Base-by-base conservation (phyloP, 441 rosid genomes). In the Aquilaria agallochum region DNA sequence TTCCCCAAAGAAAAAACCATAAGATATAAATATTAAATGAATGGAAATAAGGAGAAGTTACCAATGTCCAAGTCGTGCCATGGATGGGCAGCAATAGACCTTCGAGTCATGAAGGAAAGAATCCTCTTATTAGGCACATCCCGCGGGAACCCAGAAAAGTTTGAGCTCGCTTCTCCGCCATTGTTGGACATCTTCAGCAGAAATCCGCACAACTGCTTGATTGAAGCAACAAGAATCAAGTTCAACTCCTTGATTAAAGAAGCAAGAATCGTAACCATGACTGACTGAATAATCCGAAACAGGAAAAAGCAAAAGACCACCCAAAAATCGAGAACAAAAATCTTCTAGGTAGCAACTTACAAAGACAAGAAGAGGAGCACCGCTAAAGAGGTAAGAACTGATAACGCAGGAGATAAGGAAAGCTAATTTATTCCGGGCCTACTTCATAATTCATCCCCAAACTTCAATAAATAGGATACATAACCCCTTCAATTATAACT, bases 1-100 rank as follows among this genome's bases (percentile, higher is more conserved):
- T 20, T 20, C 27, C 27, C 27, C 27, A 20, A 20, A 20, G 27
- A 20, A 20, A 20, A 20, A 20, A 20, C 27, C 27, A 20, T 20
- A 20, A 20, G 27, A 20, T 20, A 20, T 20, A 20, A 20, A 20
- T 20, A 20, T 20, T 20, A 20, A 20, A 20, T 20, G 27, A 20
- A 20, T 20, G 27, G 27, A 20, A 20, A 20, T 20, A 14, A 27
- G 1, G 20, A 8, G 59, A 59, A 60, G 10, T 5, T 76, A 91
- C 97, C 99, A 60, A 92, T 89, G 72, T 89, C 90, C 70, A 92
- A 70, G 72, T 89, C 92, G 68, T 95, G 97, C 99, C 97, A 95
- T 31, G 99, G 97, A 80, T 91, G 97, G 61, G 97, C 96, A 71
- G 97, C 96, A 49, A 85, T 70, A 33, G 94, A 81, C 82, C 95